Conservation (phyloP, 768 basidiomycete species). For the Paxillus rubicundulus region DNA sequence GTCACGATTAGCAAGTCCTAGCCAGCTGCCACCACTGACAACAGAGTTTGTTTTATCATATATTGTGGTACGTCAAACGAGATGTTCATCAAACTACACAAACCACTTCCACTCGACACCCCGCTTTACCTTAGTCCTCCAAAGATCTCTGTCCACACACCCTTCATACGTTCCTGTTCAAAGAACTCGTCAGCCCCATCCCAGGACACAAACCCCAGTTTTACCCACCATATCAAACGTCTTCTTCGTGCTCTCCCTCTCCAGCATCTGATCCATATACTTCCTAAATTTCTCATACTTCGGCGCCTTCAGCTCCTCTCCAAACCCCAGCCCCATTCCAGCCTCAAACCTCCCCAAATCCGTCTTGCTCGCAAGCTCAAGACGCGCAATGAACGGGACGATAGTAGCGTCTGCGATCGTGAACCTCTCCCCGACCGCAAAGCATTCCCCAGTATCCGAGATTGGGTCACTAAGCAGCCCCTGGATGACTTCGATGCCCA, state of each 20-base stretch:
- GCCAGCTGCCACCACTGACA: too few species aligned
- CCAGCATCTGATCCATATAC: constrained; percentile 46
- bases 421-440: constrained; percentile 19
- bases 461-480: constrained; percentile 37
- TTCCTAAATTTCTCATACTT: constrained; percentile 48
- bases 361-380: constrained; percentile 42
- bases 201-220: constrained; percentile 10
- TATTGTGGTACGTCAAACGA: too few species aligned
- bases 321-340: constrained; percentile 44
- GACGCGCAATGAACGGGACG: constrained; percentile 54
- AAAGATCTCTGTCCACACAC: not conserved
- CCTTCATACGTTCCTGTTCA: not conserved
- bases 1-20: too few species aligned
- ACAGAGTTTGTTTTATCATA: too few species aligned
- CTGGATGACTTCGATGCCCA: constrained; percentile 48
- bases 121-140: not conserved
- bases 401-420: constrained; percentile 59
- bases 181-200: not conserved
- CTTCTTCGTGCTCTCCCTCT: constrained; percentile 50
- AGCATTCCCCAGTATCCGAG: constrained; percentile 27
- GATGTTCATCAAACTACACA: not conserved
- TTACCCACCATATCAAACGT: constrained; percentile 50
- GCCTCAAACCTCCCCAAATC: constrained; percentile 50
- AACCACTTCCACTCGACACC: not conserved
- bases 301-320: constrained; percentile 36